These are phyloP conservation scores for Pseudopyrenochaeta lycopersici DNA, from an alignment of 2,329 filamentous ascomycete species.

Conservation along the genomic window DNA sequence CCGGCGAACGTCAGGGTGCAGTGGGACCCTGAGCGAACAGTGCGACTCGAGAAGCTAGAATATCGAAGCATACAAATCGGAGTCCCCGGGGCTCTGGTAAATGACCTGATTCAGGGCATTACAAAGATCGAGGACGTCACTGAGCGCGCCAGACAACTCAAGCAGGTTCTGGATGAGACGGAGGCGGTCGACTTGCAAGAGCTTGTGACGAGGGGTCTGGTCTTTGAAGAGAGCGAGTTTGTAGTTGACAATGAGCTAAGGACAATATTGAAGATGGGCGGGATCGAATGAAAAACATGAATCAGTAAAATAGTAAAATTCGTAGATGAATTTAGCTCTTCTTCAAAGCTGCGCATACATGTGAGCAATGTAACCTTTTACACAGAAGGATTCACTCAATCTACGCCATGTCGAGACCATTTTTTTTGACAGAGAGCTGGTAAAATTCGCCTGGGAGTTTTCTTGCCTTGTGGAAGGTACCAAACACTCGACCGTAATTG, in stretches of 20 bases:
- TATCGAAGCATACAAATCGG: conserved; percentile 70
- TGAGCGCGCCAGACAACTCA: conserved; percentile 59
- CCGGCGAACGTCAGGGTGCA: conserved; percentile 62
- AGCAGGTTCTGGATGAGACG: conserved; percentile 55
- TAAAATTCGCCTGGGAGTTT: conserved; percentile 10
- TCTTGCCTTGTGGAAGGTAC: conserved; percentile 12
- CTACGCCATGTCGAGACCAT: neutral
- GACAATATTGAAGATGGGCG: conserved; percentile 12
- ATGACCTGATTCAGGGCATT: conserved; percentile 63
- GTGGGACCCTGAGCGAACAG: conserved; percentile 69
- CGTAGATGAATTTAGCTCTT: neutral
- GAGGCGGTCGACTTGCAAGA: conserved; percentile 39
- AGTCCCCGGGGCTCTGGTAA: conserved; percentile 58
- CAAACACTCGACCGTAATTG: no score
- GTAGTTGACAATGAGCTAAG: conserved; percentile 51
- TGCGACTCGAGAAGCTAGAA: conserved; percentile 55
- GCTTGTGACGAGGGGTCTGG: conserved; percentile 50
- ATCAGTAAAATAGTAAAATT: neutral
- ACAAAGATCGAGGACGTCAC: conserved; percentile 68
- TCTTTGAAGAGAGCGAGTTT: conserved; percentile 59
- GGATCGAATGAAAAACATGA: neutral
- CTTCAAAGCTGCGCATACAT: neutral
- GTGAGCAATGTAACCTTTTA: neutral
- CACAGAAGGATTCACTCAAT: no score
- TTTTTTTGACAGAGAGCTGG: conserved; percentile 16